Evolutionary conservation across 257 asterid species (phyloP).

Genomic region (Datura wrightii): DNA sequence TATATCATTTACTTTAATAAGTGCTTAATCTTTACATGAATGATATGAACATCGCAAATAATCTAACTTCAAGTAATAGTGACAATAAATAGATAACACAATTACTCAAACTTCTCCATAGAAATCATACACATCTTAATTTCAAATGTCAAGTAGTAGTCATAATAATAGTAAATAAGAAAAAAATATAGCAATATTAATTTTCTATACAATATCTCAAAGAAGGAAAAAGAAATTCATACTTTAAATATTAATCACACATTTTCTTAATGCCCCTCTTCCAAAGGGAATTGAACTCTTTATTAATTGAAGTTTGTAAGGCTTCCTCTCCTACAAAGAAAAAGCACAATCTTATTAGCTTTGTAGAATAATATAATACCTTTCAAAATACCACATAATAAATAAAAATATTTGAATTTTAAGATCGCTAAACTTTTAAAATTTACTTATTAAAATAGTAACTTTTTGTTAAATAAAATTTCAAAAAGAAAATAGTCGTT

Average conservation of each 20-base stretch:
- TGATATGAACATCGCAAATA: too few relatives aligned
- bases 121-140: neutral
- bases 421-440: too few relatives aligned
- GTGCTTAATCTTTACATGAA: too few relatives aligned
- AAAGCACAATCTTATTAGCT: neutral
- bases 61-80: too few relatives aligned
- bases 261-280: neutral
- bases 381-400: too few relatives aligned
- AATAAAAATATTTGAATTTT: too few relatives aligned
- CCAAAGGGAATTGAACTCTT: neutral
- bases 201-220: neutral
- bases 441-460: too few relatives aligned
- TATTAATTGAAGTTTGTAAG: neutral
- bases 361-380: too few relatives aligned
- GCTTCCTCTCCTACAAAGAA: neutral
- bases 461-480: too few relatives aligned
- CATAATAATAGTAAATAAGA: neutral
- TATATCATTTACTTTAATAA: too few relatives aligned
- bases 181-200: conserved; percentile 27
- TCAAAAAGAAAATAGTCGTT: too few relatives aligned
- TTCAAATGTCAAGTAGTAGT: neutral
- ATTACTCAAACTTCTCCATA: neutral
- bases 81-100: neutral
- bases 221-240: neutral
- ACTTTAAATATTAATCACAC: neutral